Evolutionary conservation across 345 rosid species (phyloP), one percentile per base, ranked within the genome.

Genomic region (Gossypium sturtianum): DNA sequence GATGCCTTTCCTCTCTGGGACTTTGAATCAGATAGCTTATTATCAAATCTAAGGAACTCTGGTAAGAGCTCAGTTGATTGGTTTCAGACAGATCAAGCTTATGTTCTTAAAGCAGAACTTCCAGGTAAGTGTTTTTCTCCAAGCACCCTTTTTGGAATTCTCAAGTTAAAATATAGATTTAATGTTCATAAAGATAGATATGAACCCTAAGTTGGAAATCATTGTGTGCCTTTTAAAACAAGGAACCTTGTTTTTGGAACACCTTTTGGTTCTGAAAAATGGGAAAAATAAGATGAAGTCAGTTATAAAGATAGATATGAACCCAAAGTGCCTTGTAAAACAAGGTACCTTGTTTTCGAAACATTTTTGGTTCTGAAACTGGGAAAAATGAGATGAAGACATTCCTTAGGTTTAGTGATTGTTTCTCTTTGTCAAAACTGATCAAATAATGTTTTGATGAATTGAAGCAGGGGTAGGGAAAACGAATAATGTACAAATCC

Each of bases 1-100:
- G 97, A 94, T 78, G 98, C 98, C 2, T 94, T 94, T 84, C 94
- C 97, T 0, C 73, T 94, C 6, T 92, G 98, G 98, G 98, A 94
- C 19, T 87, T 94, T 63, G 93, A 92, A 48, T 84, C 98, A 0
- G 89, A 88, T 23, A 77, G 85, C 66, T 77, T 94, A 80, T 71
- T 90, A 12, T 77, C 82, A 15, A 80, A 78, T 80, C 89, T 90
- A 48, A 84, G 89, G 79, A 90, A 78, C 76, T 76, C 83, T 12
- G 86, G 93, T 77, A 87, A 87, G 82, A 84, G 80, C 65, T 74
- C 52, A n/a, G 91, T 90, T 8, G 97, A 92, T 78, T 94, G 98
- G 97, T 82, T 78, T 60, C 91, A 89, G 83, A 86, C 89, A 12
- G 97, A 87, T 41, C 89, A 84, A 19, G 93, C 87, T 74, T 92